Evolutionary conservation across 2,329 filamentous ascomycete species (phyloP).

Genomic region (Pseudogymnoascus verrucosus): DNA sequence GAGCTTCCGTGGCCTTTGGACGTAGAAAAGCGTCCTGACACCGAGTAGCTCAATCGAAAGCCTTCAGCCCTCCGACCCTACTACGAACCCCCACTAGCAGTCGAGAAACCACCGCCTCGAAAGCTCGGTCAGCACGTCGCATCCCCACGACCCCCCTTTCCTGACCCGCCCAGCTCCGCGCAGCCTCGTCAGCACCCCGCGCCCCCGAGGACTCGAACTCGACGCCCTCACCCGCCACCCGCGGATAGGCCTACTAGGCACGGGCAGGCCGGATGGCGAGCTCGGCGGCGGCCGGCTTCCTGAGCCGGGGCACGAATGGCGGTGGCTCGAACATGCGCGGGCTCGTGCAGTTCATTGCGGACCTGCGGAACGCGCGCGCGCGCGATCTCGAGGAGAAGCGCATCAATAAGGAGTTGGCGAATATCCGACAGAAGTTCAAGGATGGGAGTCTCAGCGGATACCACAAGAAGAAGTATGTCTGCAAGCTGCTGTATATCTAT

Average conservation of each 20-base stretch:
- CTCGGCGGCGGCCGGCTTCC: slow-evolving; percentile 43
- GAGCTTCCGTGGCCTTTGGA: neutral
- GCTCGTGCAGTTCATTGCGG: slow-evolving; percentile 95
- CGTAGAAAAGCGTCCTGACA: neutral
- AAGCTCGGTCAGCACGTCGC: neutral
- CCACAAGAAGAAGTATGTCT: slow-evolving; percentile 99
- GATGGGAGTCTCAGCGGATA: slow-evolving; percentile 90
- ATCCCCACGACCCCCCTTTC: neutral
- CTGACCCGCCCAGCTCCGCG: neutral
- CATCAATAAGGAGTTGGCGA: slow-evolving; percentile 98
- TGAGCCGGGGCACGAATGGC: slow-evolving; percentile 53
- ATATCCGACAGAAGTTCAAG: slow-evolving; percentile 57
- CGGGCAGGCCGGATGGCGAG: slow-evolving; percentile 21
- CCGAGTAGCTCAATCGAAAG: neutral
- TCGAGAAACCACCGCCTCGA: neutral
- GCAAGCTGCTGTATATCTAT: slow-evolving; percentile 94
- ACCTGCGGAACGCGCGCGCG: slow-evolving; percentile 87
- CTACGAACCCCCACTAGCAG: neutral
- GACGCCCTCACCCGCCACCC: neutral
- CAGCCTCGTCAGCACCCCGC: neutral
- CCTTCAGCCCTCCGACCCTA: neutral
- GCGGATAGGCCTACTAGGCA: neutral
- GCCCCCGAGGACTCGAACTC: neutral
- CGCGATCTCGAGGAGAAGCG: slow-evolving; percentile 96
- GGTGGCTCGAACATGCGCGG: slow-evolving; percentile 67